Evolutionary conservation across 2,329 filamentous ascomycete genomes (phyloP), one percentile per base, ranked within the genome.

Genomic region (Curvularia hawaiiensis): DNA sequence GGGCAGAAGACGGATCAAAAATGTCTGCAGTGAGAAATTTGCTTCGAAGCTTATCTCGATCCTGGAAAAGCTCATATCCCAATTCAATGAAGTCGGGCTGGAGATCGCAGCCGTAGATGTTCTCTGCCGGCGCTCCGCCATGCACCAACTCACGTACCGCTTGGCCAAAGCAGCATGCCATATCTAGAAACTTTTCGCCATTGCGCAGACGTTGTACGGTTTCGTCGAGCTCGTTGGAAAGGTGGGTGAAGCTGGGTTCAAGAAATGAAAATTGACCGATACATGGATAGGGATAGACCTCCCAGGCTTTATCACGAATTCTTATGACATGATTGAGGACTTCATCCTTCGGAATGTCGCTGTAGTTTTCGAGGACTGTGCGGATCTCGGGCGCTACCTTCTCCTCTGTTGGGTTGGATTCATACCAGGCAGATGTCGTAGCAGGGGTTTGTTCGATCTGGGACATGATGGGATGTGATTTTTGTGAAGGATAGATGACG

Each of bases 21-120:
- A 85, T 73, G 58, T 85, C 80, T 22, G 82, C 84, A 1, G 78
- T 66, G 30, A 87, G 72, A 60, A 87, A 85, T 1, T 75, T 77
- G 2, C 78, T 78, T 20, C 75, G 75, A 5, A 86, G 72, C 33
- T 54, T 77, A n/a, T 75, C 67, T 26, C 55, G 57, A 52, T 76
- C 73, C 7, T 49, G 41, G 56, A 75, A 76, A 20, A 75, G 64
- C 49, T 68, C 58, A 56, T 73, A 86, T 28, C 85, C 85, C n/a
- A 84, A 71, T 11, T 84, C 78, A 51, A 86, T 78, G 62, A 86
- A 84, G 11, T 68, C 64, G 1, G 61, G 22, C 30, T 69, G 63
- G 18, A 81, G 62, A 55, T 82, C 79, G 14, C 70, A 68, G 24
- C 78, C 79, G 46, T 69, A 71, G 0, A 80, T 68, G 31, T 78